A percentile compares a stretch with the other conserved stretches of the same genome.
phyloP scores from a whole-genome alignment of 2,329 filamentous ascomycete species.

The Beauveria varroae region DNA sequence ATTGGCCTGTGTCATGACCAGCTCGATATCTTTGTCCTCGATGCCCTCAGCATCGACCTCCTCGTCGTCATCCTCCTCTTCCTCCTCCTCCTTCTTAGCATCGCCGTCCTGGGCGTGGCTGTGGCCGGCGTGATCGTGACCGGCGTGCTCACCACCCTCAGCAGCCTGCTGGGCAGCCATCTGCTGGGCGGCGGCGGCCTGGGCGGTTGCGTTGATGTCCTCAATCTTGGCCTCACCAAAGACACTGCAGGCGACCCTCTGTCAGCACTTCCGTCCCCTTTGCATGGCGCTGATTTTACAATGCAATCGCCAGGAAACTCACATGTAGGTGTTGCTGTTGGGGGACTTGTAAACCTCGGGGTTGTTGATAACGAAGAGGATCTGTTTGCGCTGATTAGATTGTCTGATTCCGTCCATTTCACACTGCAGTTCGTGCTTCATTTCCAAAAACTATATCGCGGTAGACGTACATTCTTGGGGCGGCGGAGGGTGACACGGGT shows the following conservation, averaged over 20 bases:
- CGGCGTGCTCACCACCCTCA: constrained; percentile 61
- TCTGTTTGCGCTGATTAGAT: constrained; percentile 43
- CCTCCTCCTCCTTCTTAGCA: constrained; percentile 69
- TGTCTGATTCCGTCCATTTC: not conserved
- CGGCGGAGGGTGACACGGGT: constrained; percentile 95
- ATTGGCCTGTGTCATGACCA: constrained; percentile 96
- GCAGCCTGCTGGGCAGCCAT: constrained; percentile 67
- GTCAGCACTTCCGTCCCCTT: not conserved
- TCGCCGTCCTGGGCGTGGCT: constrained; percentile 55
- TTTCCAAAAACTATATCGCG: not conserved
- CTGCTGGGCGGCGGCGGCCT: constrained; percentile 92
- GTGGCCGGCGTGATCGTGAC: constrained; percentile 64
- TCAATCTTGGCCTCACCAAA: constrained; percentile 99
- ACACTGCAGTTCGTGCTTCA: not conserved
- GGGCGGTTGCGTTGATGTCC: constrained; percentile 97
- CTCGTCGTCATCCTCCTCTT: constrained; percentile 79
- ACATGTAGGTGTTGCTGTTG: constrained; percentile 99
- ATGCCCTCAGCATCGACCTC: constrained; percentile 92
- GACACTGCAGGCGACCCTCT: constrained; percentile 52
- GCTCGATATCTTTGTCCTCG: constrained; percentile 98
- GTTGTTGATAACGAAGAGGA: constrained; percentile 99
- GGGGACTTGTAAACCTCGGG: constrained; percentile 99
- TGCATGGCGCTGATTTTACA: not conserved
- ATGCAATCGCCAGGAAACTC: constrained; percentile 34
- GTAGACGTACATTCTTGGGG: constrained; percentile 88